phyloP scores from a whole-genome alignment of 495 filamentous ascomycete species.

The Mytilinidion resinicola region DNA sequence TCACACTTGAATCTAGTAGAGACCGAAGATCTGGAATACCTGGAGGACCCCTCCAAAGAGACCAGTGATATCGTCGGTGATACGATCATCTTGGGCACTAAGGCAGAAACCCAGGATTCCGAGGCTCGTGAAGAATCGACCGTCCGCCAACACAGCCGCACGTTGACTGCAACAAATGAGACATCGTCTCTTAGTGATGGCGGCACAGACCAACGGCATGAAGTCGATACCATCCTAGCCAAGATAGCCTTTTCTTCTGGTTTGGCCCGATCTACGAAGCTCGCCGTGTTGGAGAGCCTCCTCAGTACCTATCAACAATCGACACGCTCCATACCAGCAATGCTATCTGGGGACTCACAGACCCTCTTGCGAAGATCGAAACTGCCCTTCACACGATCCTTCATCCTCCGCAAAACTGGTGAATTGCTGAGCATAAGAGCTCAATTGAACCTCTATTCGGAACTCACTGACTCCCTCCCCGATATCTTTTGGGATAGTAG shows the following conservation, averaged over 20 bases:
- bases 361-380: conserved; percentile 1
- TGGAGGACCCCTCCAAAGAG: conserved; percentile 67
- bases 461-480: conserved; percentile 89
- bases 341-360: conserved; percentile 57
- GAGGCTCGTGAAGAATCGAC: conserved; percentile 1
- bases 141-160: not conserved
- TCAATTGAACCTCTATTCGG: conserved; percentile 93
- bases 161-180: not conserved
- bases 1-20: conserved; percentile 65
- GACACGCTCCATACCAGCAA: conserved; percentile 68
- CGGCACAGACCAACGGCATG: conserved; percentile 29
- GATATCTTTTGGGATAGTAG: conserved; percentile 95
- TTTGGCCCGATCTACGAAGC: conserved; percentile 88
- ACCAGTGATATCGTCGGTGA: conserved; percentile 78
- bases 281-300: conserved; percentile 86
- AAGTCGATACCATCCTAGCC: conserved; percentile 71
- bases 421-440: conserved; percentile 85
- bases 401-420: conserved; percentile 88
- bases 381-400: conserved; percentile 63
- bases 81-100: conserved; percentile 83
- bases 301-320: conserved; percentile 77
- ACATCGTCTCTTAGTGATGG: conserved; percentile 25
- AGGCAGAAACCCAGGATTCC: conserved; percentile 30
- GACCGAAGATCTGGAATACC: conserved; percentile 84
- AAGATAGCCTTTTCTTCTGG: conserved; percentile 97